Conservation (phyloP, 371 early-diverging fungal species). For the Apophysomyces elegans region DNA sequence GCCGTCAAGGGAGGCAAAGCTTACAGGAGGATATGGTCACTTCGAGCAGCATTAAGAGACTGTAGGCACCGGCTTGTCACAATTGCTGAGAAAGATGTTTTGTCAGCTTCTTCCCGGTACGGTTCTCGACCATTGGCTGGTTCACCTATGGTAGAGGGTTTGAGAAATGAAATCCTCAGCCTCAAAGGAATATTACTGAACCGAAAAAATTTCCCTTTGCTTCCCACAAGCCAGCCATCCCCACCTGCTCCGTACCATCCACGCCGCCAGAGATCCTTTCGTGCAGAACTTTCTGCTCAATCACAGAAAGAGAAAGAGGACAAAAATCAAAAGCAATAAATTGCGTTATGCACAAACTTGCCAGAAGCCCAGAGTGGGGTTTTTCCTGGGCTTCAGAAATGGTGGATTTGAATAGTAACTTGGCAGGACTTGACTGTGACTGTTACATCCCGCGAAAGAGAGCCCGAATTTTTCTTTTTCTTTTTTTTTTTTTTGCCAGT, state of each 20-base stretch:
- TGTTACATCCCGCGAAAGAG: too few species aligned
- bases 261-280: neutral
- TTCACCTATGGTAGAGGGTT: neutral
- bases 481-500: too few species aligned
- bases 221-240: neutral
- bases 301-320: neutral
- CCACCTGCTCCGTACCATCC: neutral
- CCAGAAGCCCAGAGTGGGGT: too few species aligned
- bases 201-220: constrained; percentile 4
- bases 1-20: neutral
- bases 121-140: neutral
- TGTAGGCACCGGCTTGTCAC: neutral
- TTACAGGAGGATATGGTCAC: neutral
- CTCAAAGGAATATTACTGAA: neutral
- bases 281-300: neutral
- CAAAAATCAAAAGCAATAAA: neutral
- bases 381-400: too few species aligned
- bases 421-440: too few species aligned
- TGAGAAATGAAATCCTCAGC: neutral
- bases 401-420: too few species aligned
- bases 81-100: neutral
- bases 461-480: too few species aligned
- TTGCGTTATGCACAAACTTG: neutral
- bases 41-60: neutral
- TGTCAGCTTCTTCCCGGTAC: neutral